A percentile compares a stretch with the other conserved stretches of the same genome.
Conservation (phyloP, 73 alveolate genomes). For the Stentor roeselii region DNA sequence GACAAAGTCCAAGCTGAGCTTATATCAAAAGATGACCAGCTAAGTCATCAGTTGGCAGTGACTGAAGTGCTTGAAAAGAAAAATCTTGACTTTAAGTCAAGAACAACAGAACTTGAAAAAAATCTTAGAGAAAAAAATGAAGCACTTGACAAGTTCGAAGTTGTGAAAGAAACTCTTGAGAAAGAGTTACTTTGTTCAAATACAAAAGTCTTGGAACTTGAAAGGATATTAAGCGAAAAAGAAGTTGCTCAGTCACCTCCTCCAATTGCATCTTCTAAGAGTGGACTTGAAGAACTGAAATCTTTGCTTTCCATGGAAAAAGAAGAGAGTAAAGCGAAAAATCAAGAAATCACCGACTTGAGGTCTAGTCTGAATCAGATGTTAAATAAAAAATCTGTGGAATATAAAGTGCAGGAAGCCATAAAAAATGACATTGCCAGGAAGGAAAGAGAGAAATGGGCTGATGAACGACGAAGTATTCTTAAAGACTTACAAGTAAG, state of each 20-base stretch:
- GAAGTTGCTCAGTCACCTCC: background rate
- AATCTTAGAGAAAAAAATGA: conserved; percentile 31
- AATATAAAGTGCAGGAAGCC: background rate
- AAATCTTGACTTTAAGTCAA: conserved; percentile 55
- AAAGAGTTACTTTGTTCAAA: background rate
- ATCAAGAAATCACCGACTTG: background rate
- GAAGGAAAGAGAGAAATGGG: conserved; percentile 7
- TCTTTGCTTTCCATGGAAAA: background rate
- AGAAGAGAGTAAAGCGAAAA: background rate
- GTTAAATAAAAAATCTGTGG: background rate
- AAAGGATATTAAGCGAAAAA: background rate
- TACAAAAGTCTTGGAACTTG: background rate
- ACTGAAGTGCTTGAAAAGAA: background rate
- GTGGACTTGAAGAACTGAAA: background rate
- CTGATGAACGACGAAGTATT: background rate
- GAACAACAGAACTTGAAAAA: conserved; percentile 54
- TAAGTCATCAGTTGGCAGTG: background rate
- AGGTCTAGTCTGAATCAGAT: background rate
- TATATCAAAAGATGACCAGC: background rate
- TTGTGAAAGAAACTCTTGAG: conserved; percentile 34
- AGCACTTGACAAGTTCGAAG: background rate
- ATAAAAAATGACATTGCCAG: background rate
- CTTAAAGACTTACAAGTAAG: conserved; percentile 7
- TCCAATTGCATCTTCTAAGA: background rate
- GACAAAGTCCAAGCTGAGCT: conserved; percentile 32